Conservation (phyloP, 495 filamentous ascomycete genomes). For the Evernia prunastri region DNA sequence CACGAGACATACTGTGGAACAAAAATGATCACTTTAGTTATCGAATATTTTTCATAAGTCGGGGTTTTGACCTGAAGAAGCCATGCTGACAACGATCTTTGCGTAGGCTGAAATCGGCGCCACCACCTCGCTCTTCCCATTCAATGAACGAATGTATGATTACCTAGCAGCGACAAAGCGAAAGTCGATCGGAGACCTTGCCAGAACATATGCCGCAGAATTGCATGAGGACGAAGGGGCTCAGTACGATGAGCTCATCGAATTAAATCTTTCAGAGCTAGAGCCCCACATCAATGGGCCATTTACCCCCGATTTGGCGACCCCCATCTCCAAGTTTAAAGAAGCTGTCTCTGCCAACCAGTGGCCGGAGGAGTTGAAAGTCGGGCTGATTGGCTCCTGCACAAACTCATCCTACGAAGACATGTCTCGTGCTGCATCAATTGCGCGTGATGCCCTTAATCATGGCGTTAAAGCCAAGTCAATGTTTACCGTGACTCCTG, state of each 20-base stretch:
- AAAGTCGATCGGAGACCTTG: constrained; percentile 80
- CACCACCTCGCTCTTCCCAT: constrained; percentile 97
- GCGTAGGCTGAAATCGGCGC: constrained; percentile 77
- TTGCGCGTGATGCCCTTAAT: constrained; percentile 87
- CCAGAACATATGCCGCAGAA: constrained; percentile 75
- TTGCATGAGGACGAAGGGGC: constrained; percentile 87
- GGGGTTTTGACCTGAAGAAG: too few relatives aligned
- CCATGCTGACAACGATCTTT: too few relatives aligned
- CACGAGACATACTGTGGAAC: too few relatives aligned
- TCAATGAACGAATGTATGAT: constrained; percentile 96
- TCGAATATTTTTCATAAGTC: too few relatives aligned
- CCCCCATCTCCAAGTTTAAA: constrained; percentile 95
- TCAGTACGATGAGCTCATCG: constrained; percentile 92
- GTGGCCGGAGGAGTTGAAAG: constrained; percentile 97
- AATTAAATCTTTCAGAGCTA: constrained; percentile 89
- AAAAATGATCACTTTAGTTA: too few relatives aligned
- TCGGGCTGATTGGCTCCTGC: constrained; percentile 95
- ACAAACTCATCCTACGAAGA: constrained; percentile 99
- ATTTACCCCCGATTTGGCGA: constrained; percentile 99
- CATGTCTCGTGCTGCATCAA: constrained; percentile 91
- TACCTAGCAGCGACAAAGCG: constrained; percentile 94
- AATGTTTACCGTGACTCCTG: constrained; percentile 89
- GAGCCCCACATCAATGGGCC: constrained; percentile 99
- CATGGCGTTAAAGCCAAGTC: constrained; percentile 93
- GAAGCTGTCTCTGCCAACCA: constrained; percentile 87